Conservation (phyloP, 371 early-diverging fungal genomes). For the Rhizomucor miehei region DNA sequence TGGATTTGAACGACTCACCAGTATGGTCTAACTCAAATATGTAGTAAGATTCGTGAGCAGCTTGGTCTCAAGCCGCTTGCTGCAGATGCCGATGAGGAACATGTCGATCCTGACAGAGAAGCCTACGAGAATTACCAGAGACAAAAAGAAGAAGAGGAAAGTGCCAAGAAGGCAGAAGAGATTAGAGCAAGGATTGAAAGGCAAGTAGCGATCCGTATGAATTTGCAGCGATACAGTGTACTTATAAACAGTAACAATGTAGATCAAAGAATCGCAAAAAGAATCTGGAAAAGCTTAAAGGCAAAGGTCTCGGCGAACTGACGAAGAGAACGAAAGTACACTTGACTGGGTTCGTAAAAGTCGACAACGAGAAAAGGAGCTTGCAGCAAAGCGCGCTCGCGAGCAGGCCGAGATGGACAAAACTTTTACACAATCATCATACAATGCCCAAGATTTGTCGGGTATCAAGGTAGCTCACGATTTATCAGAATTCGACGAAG, state of each 20-base stretch:
- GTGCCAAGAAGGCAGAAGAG: constrained; percentile 44
- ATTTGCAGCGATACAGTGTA: constrained; percentile 2
- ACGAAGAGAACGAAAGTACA: constrained; percentile 57
- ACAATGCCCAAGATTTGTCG: constrained; percentile 54
- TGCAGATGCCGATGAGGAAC: constrained; percentile 29
- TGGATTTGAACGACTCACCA: background rate
- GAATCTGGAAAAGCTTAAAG: constrained; percentile 56
- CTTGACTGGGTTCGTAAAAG: constrained; percentile 63
- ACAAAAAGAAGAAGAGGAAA: constrained; percentile 48
- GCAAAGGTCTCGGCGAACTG: constrained; percentile 70
- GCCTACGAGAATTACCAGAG: constrained; percentile 68
- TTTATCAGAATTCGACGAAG: constrained; percentile 67
- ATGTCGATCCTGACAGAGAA: constrained; percentile 43
- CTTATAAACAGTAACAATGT: background rate
- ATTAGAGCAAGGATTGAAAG: constrained; percentile 55
- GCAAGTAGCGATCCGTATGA: constrained; percentile 33
- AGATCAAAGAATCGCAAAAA: constrained; percentile 62
- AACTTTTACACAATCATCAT: constrained; percentile 16
- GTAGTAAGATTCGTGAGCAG: constrained; percentile 61
- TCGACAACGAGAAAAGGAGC: constrained; percentile 47
- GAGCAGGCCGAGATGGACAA: constrained; percentile 47
- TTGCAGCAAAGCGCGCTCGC: constrained; percentile 49
- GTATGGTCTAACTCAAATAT: background rate
- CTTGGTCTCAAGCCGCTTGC: constrained; percentile 72
- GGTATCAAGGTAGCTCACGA: constrained; percentile 82